These are phyloP conservation scores for Chytriomyces sp. DNA, from an alignment of 192 early-diverging fungal species.

Conservation along the genomic window DNA sequence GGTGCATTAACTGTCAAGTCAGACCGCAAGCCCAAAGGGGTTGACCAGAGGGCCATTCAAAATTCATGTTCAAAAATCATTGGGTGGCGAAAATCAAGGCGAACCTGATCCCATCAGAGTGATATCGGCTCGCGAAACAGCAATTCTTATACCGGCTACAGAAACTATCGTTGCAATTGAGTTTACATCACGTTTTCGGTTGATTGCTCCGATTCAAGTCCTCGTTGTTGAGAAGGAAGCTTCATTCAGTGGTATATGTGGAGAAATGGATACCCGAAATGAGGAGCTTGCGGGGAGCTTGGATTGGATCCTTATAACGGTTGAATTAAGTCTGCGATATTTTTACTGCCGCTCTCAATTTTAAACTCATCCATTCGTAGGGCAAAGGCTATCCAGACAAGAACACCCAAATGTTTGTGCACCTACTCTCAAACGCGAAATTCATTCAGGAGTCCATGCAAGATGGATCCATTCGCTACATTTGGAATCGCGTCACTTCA, in stretches of 20 bases:
- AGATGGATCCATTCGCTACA: not conserved
- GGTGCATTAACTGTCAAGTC: not conserved
- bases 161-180: not conserved
- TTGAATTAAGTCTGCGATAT: not conserved
- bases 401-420: constrained; percentile 39
- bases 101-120: not conserved
- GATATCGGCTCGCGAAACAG: not conserved
- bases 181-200: not conserved
- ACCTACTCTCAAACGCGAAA: constrained; percentile 7
- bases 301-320: no score
- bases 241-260: constrained; percentile 38
- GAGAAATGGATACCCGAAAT: constrained; percentile 32
- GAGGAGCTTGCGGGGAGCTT: constrained; percentile 13
- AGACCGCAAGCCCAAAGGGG: constrained; percentile 45
- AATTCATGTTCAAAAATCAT: constrained; percentile 27
- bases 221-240: constrained; percentile 51
- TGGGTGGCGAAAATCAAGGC: constrained; percentile 19
- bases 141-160: constrained; percentile 35
- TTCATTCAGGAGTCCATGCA: not conserved
- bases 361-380: not conserved
- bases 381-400: constrained; percentile 53
- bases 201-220: constrained; percentile 13
- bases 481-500: no score
- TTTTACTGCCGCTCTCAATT: not conserved
- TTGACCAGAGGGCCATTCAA: constrained; percentile 34